Evolutionary conservation across 208 protist genomes (phyloP), one percentile per base, ranked within the genome.

Genomic region (Lotmaria passim): DNA sequence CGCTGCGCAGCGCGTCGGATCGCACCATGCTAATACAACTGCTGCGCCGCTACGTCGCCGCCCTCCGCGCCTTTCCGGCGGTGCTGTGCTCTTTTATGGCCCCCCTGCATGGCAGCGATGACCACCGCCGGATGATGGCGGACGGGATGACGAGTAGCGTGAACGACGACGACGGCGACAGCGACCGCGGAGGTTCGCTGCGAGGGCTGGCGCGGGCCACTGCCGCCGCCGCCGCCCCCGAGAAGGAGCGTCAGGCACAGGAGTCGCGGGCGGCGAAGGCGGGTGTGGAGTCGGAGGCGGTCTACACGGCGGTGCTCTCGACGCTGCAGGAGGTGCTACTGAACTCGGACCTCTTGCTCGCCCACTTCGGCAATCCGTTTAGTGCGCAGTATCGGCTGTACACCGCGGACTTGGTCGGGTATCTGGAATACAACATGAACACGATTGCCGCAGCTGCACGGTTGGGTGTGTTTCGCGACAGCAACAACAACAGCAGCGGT

Each of bases 341-440:
- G 23, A 50, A 75, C 41, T 53, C 75, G 0, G 75, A 81, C 58
- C 43, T 66, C 3, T 38, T 81, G 8, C 74, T 85, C 1, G 69
- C 68, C 38, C 75, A 78, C 39, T 66, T 78, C 12, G 70, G 71
- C 28, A 81, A 78, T 51, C 74, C 64, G 0, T 85, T 75, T 47
- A 59, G 67, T 38, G 52, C 70, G 11, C 80, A 85, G 53, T 85
- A 81, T 58, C 80, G 75, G 41, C 69, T 66, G 33, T 76, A 67
- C 70, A 78, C 69, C n/a, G 68, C 69, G 7, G 69, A 80, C 64
- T 39, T 78, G 19, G 67, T 83, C 33, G 53, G 56, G 26, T 69
- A 79, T 57, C 43, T 75, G 47, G 55, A 66, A n/a, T 52, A 44
- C 44, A 41, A 31, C 28, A 24, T 34, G n/a, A 52, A 66, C 47